Evolutionary conservation across 768 basidiomycete genomes (phyloP), one percentile per base, ranked within the genome.

Genomic region (Rhizopogon vesiculosus): DNA sequence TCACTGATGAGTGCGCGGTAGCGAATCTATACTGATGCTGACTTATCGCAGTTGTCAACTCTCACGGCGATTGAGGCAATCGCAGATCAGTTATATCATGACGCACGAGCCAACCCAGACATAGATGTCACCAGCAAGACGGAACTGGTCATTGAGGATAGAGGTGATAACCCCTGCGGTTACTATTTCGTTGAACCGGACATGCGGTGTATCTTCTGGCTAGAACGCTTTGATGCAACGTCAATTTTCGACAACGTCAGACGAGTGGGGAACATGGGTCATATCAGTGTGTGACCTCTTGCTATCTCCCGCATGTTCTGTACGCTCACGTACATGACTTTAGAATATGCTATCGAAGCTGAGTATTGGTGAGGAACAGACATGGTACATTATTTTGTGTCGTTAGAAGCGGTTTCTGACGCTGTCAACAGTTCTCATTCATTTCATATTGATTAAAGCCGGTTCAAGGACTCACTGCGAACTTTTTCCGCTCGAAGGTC

Each of bases 171-270:
- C 7, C 51, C 49, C 28, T 60, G 62, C 55, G 45, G 69, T 54
- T 81, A 81, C 60, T 81, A 80, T 57, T 76, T 75, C 45, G 76
- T 73, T 8, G 69, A 80, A 56, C 79, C 81, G 46, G 41, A 60
- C 0, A 63, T 62, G 0, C 74, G 76, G 13, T 63, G 67, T 7
- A 65, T 82, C 13, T 83, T 82, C 54, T 84, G 77, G 71, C 53
- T 81, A 28, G 74, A 81, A 42, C 56, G 68, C 0, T 74, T 72
- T 25, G 59, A 73, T 2, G 66, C 75, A 3, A 54, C 53, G 1
- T 28, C 62, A 29, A 59, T 79, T 12, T 74, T 64, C 64, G 10
- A 39, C 13, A 67, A 77, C 29, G 64, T 75, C 28, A 65, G 68
- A 38, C 79, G 78, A 5, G 68, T 74, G 1, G 69, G 66, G 12